A percentile compares a stretch with the other conserved stretches of the same genome.
phyloP scores from a whole-genome alignment of 805 yeast species.

The Ogataea corticis region DNA sequence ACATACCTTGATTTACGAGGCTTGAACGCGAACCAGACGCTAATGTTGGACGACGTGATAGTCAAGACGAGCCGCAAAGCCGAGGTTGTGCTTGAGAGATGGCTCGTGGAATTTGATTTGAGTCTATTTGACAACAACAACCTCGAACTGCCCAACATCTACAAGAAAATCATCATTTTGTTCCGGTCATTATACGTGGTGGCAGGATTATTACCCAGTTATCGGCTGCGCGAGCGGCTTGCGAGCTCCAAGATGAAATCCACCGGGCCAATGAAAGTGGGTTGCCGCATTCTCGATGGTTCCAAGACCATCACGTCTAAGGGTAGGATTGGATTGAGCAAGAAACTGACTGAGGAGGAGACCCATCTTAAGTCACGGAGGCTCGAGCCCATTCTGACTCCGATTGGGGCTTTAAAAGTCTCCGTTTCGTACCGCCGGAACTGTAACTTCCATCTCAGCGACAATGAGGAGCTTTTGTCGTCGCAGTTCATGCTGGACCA shows the following conservation, averaged over 20 bases:
- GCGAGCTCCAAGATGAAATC: constrained; percentile 30
- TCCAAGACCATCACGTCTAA: constrained; percentile 73
- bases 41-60: constrained; percentile 39
- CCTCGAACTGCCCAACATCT: constrained; percentile 64
- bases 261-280: constrained; percentile 44
- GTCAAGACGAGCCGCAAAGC: constrained; percentile 62
- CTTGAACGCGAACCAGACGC: constrained; percentile 24
- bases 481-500: constrained; percentile 30
- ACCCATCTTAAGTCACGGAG: constrained; percentile 58
- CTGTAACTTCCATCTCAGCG: constrained; percentile 64
- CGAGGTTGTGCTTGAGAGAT: constrained; percentile 91
- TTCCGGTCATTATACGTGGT: constrained; percentile 74
- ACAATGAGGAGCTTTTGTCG: constrained; percentile 63
- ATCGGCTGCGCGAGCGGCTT: constrained; percentile 52
- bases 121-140: constrained; percentile 37
- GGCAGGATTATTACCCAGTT: constrained; percentile 69
- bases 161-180: constrained; percentile 71
- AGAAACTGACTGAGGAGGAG: constrained; percentile 35
- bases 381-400: constrained; percentile 72
- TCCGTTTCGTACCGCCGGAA: constrained; percentile 81
- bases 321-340: constrained; percentile 84
- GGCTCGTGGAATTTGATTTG: constrained; percentile 82
- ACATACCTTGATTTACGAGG: constrained; percentile 47
- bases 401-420: constrained; percentile 69
- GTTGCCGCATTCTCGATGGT: constrained; percentile 72